Conservation (phyloP, 495 filamentous ascomycete species). For the Aspergillus hancockii region DNA sequence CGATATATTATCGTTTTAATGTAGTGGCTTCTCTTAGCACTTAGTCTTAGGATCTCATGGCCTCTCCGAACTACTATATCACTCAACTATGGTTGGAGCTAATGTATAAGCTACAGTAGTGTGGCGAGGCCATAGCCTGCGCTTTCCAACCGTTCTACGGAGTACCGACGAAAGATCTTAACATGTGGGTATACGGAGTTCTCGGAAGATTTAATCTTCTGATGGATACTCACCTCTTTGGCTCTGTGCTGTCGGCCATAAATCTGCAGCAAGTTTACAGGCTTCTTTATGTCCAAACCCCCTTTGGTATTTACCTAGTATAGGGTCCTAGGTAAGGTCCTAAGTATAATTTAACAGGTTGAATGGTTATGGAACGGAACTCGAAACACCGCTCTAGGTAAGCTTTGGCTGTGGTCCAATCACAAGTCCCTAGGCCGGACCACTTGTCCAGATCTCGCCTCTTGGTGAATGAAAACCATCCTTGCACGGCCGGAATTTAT, state of each 20-base stretch:
- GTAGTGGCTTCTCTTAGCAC: not conserved
- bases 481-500: not conserved
- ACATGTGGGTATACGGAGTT: constrained; percentile 4
- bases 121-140: not conserved
- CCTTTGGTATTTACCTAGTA: no score
- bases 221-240: not conserved
- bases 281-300: not conserved
- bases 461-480: not conserved
- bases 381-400: not conserved
- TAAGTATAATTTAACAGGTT: no score
- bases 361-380: not conserved
- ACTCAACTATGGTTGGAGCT: not conserved
- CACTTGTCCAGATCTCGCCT: not conserved
- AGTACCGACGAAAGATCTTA: not conserved
- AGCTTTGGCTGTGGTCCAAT: not conserved
- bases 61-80: not conserved
- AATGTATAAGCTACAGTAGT: constrained; percentile 3
- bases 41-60: not conserved
- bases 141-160: not conserved
- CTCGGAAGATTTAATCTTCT: not conserved
- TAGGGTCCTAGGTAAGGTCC: no score
- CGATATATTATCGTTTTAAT: not conserved
- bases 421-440: not conserved
- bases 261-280: not conserved
- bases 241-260: not conserved